phyloP scores from a whole-genome alignment of 306 rosid species.

The Ziziphus jujuba region DNA sequence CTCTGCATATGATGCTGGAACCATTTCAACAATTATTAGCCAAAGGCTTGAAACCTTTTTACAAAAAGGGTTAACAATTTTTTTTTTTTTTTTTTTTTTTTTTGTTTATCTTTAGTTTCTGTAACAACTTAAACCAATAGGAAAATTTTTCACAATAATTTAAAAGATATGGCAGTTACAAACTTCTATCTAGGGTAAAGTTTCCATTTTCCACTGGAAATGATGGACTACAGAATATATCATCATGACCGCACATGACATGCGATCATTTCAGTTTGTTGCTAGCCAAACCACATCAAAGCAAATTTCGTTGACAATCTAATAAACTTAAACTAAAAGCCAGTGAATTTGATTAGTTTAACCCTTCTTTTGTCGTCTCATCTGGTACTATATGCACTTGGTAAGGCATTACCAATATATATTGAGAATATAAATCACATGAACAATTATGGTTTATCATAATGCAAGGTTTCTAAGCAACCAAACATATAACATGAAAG shows the following conservation, averaged over 20 bases:
- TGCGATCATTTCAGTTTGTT: neutral
- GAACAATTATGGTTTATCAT: constrained; percentile 4
- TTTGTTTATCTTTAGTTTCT: too few species aligned
- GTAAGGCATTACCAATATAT: neutral
- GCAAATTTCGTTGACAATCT: neutral
- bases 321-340: neutral
- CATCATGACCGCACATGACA: neutral
- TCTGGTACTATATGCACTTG: neutral
- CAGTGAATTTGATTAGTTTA: neutral
- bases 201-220: neutral
- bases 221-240: neutral
- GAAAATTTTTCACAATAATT: neutral
- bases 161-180: neutral
- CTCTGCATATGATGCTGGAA: constrained; percentile 84
- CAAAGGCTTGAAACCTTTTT: neutral
- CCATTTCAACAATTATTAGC: constrained; percentile 19
- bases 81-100: too few species aligned
- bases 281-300: neutral
- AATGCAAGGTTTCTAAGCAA: constrained; percentile 16
- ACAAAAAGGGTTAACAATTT: too few species aligned
- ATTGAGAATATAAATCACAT: neutral
- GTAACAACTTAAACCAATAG: too few species aligned
- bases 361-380: neutral
- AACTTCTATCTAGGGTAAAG: neutral
- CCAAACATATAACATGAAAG: neutral